phyloP scores from a whole-genome alignment of 495 filamentous ascomycete genomes.

The Corynascus novoguineensis region DNA sequence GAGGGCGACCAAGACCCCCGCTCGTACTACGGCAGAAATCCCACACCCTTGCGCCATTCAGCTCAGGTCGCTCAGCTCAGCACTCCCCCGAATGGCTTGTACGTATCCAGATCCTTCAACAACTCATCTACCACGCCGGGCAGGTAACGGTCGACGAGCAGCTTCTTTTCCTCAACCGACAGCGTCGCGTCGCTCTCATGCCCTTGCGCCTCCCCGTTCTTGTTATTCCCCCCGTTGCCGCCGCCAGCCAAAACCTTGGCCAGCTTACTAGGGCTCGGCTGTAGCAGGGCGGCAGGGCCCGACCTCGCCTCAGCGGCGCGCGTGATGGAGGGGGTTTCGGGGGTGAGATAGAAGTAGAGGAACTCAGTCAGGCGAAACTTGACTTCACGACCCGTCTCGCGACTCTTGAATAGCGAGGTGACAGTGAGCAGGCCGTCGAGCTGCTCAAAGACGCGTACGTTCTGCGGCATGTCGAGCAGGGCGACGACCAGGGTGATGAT shows the following conservation, averaged over 20 bases:
- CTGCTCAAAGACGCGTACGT: conserved; percentile 84
- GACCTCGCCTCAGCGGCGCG: conserved; percentile 32
- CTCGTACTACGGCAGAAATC: background rate
- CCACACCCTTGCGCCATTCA: background rate
- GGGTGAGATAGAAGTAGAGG: conserved; percentile 96
- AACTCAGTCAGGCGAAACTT: conserved; percentile 93
- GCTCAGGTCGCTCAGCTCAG: conserved; percentile 36
- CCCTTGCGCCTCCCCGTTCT: conserved; percentile 27
- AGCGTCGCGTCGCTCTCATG: conserved; percentile 46
- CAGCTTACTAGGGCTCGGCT: conserved; percentile 69
- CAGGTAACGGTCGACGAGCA: conserved; percentile 70
- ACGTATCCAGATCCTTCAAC: conserved; percentile 83
- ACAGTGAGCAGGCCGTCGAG: conserved; percentile 91
- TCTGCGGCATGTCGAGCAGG: conserved; percentile 73
- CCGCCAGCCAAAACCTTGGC: conserved; percentile 42
- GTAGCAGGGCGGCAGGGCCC: conserved; percentile 40
- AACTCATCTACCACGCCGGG: conserved; percentile 81
- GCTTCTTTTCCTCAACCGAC: conserved; percentile 84
- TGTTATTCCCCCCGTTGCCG: conserved; percentile 20
- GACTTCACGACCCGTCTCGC: conserved; percentile 75
- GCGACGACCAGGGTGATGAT: conserved; percentile 85
- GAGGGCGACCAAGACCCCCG: background rate
- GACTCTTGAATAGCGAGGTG: conserved; percentile 86
- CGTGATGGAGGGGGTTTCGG: conserved; percentile 63
- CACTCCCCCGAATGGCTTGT: conserved; percentile 58